phyloP scores from a whole-genome alignment of 495 filamentous ascomycete genomes.

The Staphylotrichum longicolle region DNA sequence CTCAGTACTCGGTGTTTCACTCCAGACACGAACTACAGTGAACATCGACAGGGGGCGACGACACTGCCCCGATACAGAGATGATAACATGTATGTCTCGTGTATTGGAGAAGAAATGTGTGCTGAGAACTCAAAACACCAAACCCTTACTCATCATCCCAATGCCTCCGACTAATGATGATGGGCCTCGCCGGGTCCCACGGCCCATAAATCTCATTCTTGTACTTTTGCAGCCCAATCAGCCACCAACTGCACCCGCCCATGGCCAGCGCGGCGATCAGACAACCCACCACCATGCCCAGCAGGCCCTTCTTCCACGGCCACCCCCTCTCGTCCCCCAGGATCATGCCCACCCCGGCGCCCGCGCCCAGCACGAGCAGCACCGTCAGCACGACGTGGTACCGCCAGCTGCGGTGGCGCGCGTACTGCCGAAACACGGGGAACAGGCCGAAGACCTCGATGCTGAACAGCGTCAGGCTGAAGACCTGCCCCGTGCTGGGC shows the following conservation, averaged over 20 bases:
- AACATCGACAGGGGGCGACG: too few relatives aligned
- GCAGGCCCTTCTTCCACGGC: conserved; percentile 70
- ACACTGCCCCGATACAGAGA: too few relatives aligned
- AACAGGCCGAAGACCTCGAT: conserved; percentile 98
- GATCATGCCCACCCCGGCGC: conserved; percentile 73
- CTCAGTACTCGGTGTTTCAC: too few relatives aligned
- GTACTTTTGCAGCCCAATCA: conserved; percentile 95
- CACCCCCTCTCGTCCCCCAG: conserved; percentile 49
- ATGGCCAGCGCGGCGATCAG: conserved; percentile 67
- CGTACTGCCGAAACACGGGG: conserved; percentile 85
- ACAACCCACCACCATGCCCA: conserved; percentile 69
- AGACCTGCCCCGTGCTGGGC: conserved; percentile 87
- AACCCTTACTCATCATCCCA: conserved; percentile 45
- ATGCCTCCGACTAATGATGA: conserved; percentile 57
- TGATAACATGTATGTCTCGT: too few relatives aligned
- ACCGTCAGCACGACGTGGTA: conserved; percentile 78
- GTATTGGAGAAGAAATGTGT: too few relatives aligned
- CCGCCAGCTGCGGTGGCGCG: conserved; percentile 77
- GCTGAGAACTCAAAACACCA: too few relatives aligned
- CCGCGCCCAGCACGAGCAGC: conserved; percentile 73
- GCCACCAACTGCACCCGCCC: conserved; percentile 96
- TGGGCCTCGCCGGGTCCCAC: conserved; percentile 93
- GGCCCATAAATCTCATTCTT: conserved; percentile 98
- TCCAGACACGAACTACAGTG: too few relatives aligned
- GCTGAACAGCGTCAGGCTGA: conserved; percentile 88